Evolutionary conservation across 306 rosid species (phyloP).

Genomic region (Neltuma alba): DNA sequence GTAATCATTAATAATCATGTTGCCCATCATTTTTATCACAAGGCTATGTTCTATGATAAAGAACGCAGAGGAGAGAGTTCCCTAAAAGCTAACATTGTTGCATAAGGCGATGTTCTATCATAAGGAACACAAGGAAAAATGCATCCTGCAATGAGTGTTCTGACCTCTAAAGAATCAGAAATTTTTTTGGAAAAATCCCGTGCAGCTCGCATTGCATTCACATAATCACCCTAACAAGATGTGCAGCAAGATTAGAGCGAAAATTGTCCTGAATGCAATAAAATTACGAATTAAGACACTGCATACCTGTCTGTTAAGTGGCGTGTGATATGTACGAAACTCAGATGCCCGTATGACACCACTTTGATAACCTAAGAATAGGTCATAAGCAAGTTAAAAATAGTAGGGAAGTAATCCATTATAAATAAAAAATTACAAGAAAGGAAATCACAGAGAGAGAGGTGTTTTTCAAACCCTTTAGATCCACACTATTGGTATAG

Average conservation of each 20-base stretch:
- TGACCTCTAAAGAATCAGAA: conserved; percentile 79
- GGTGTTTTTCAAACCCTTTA: conserved; percentile 62
- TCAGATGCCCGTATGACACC: conserved; percentile 89
- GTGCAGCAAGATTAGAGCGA: conserved; percentile 40
- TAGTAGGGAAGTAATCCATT: background rate
- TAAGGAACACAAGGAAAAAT: background rate
- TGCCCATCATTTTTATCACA: background rate
- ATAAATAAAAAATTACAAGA: conserved; percentile 5
- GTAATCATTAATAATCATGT: background rate
- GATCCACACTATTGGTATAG: conserved; percentile 92
- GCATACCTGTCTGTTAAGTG: conserved; percentile 83
- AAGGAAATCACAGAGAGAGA: conserved; percentile 11
- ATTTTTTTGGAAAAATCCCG: conserved; percentile 77
- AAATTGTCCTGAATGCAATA: conserved; percentile 17
- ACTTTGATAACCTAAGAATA: conserved; percentile 70
- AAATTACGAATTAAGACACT: conserved; percentile 25
- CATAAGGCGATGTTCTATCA: too few species aligned
- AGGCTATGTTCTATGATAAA: background rate
- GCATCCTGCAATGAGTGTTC: conserved; percentile 26
- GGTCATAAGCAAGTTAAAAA: conserved; percentile 26
- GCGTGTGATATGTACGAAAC: conserved; percentile 97
- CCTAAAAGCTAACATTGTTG: background rate
- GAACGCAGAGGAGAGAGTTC: background rate
- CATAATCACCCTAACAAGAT: conserved; percentile 80
- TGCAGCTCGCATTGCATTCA: conserved; percentile 83